Evolutionary conservation across 805 yeast genomes (phyloP).

Genomic region (Candida berthetii): DNA sequence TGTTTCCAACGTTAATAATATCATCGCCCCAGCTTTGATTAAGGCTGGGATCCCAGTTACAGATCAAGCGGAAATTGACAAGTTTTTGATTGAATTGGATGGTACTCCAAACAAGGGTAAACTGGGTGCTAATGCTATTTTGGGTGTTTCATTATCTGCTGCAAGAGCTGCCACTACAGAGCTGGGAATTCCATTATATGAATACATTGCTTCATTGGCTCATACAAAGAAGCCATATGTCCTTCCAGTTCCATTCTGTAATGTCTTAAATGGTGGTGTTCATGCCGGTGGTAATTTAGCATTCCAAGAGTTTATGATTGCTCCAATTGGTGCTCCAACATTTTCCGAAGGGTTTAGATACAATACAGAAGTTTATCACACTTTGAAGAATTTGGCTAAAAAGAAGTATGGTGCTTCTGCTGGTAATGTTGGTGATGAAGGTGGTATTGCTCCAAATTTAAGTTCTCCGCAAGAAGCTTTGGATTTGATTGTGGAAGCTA

Average conservation of each 20-base stretch:
- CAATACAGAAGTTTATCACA: conserved; percentile 98
- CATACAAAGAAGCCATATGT: conserved; percentile 75
- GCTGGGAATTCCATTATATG: conserved; percentile 88
- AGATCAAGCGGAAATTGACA: conserved; percentile 83
- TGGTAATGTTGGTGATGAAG: conserved; percentile 99
- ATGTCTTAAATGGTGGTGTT: conserved; percentile 98
- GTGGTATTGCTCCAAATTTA: conserved; percentile 99
- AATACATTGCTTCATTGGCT: conserved; percentile 79
- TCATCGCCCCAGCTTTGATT: conserved; percentile 91
- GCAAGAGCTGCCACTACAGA: conserved; percentile 98
- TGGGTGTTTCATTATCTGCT: conserved; percentile 95
- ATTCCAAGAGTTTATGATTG: conserved; percentile 99
- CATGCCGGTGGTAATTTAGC: conserved; percentile 99
- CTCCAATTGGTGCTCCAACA: conserved; percentile 83
- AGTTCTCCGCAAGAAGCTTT: conserved; percentile 94
- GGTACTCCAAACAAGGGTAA: conserved; percentile 97
- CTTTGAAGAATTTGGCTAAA: conserved; percentile 87
- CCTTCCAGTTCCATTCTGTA: conserved; percentile 98
- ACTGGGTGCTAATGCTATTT: conserved; percentile 97
- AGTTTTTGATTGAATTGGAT: conserved; percentile 79
- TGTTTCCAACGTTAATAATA: conserved; percentile 89
- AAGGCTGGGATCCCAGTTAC: conserved; percentile 76
- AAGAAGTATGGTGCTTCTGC: conserved; percentile 96
- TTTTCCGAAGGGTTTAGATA: conserved; percentile 96
- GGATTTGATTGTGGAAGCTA: conserved; percentile 87